phyloP scores from a whole-genome alignment of 2,329 filamentous ascomycete genomes.

The Phyllosticta citribraziliensis region DNA sequence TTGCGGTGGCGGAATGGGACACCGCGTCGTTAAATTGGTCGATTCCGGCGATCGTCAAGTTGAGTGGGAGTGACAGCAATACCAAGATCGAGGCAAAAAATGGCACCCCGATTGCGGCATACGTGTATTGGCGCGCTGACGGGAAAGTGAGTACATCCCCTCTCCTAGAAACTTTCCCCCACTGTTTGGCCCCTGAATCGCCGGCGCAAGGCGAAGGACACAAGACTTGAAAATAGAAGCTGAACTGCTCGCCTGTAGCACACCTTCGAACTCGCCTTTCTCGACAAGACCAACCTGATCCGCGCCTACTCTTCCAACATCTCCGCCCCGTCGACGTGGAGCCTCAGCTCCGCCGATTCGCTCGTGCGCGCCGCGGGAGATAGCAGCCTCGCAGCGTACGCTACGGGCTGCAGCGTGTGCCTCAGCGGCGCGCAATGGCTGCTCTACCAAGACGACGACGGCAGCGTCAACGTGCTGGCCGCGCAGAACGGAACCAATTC shows the following conservation, averaged over 20 bases:
- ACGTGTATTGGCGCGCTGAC: not conserved
- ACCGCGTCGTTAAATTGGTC: not conserved
- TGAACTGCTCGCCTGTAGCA: not conserved
- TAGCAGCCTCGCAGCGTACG: not conserved
- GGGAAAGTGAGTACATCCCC: not conserved
- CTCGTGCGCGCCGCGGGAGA: slow-evolving; percentile 47
- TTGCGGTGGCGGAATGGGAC: not conserved
- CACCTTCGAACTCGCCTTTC: slow-evolving; percentile 7
- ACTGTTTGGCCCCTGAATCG: not conserved
- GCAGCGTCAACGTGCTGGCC: not conserved
- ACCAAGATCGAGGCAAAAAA: slow-evolving; percentile 11
- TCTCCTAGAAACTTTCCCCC: not conserved
- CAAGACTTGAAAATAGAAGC: not conserved
- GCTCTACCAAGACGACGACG: not conserved
- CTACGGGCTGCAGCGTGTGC: not conserved
- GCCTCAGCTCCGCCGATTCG: slow-evolving; percentile 69
- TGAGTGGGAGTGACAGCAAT: not conserved
- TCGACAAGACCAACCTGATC: slow-evolving; percentile 57
- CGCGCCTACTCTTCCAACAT: slow-evolving; percentile 52
- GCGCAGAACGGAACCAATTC: not conserved
- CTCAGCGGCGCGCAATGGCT: not conserved
- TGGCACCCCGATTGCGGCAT: not conserved
- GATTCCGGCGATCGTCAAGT: not conserved
- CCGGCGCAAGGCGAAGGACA: not conserved
- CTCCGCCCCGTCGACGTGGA: slow-evolving; percentile 60